A percentile compares a stretch with the other conserved stretches of the same genome.
Conservation (phyloP, 2,329 filamentous ascomycete species). For the Ophiocordyceps robertsii region DNA sequence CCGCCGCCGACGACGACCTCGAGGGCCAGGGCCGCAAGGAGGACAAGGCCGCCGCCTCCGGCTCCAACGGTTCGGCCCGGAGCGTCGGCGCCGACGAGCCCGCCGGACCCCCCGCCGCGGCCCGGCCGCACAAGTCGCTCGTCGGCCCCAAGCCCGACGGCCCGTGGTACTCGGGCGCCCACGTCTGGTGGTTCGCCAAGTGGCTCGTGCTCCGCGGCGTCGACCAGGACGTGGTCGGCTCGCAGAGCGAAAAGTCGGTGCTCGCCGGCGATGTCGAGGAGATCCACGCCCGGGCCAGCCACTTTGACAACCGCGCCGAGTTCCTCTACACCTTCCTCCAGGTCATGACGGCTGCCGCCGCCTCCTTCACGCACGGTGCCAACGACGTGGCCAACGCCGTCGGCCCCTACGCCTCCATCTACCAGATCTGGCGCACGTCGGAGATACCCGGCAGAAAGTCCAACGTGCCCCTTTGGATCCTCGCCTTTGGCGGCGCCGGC, state of each 20-base stretch:
- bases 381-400: conserved; percentile 54
- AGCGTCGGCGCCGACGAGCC: conserved; percentile 11
- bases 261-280: conserved; percentile 39
- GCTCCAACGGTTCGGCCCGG: conserved; percentile 2
- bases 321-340: conserved; percentile 48
- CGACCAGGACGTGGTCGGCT: conserved; percentile 25
- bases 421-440: conserved; percentile 42
- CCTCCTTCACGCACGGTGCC: conserved; percentile 52
- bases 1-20: conserved; percentile 9
- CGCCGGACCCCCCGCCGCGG: conserved; percentile 17
- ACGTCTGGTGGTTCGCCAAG: conserved; percentile 31
- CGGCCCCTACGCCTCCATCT: conserved; percentile 50
- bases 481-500: conserved; percentile 36
- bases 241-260: conserved; percentile 22
- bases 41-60: background rate
- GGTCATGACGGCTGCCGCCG: conserved; percentile 45
- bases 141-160: conserved; percentile 27
- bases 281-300: conserved; percentile 40
- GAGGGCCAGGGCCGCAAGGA: conserved; percentile 5
- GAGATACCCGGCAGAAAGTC: conserved; percentile 26
- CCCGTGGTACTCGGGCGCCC: conserved; percentile 26
- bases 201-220: conserved; percentile 32
- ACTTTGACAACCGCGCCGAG: conserved; percentile 50
- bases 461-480: conserved; percentile 45
- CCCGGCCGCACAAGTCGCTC: conserved; percentile 13